phyloP scores from a whole-genome alignment of 768 basidiomycete genomes.

The Mycena rebaudengoi region DNA sequence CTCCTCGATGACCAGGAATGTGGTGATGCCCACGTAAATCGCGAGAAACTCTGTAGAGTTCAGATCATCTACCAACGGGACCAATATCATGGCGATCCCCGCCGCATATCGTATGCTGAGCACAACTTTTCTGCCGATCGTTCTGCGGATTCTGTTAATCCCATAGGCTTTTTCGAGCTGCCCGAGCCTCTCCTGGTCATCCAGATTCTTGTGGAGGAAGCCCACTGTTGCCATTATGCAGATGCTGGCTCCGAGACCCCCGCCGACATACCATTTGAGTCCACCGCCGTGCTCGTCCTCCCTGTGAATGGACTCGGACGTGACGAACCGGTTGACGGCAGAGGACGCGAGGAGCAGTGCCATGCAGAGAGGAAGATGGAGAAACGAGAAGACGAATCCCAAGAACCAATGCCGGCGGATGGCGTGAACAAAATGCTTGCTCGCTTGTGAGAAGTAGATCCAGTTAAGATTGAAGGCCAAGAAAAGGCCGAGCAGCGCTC shows the following conservation, averaged over 20 bases:
- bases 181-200: conserved; percentile 11
- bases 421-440: conserved; percentile 27
- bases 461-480: conserved; percentile 31
- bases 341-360: conserved; percentile 27
- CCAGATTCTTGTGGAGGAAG: conserved; percentile 22
- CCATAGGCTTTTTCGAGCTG: not conserved
- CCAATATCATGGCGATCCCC: conserved; percentile 21
- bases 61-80: conserved; percentile 19
- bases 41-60: conserved; percentile 17
- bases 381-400: conserved; percentile 21
- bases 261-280: conserved; percentile 27
- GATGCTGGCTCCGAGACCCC: conserved; percentile 22
- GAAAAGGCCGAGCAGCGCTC: conserved; percentile 25
- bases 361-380: conserved; percentile 29
- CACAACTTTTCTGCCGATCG: conserved; percentile 16
- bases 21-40: conserved; percentile 24
- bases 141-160: not conserved
- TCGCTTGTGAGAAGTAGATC: conserved; percentile 27
- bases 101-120: conserved; percentile 19
- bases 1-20: conserved; percentile 26
- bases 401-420: conserved; percentile 30
- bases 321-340: conserved; percentile 24
- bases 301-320: not conserved
- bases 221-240: conserved; percentile 26
- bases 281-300: conserved; percentile 12